These are phyloP conservation scores for Akanthomyces dipterigenus DNA, from an alignment of 2,329 filamentous ascomycete genomes.

Conservation along the genomic window DNA sequence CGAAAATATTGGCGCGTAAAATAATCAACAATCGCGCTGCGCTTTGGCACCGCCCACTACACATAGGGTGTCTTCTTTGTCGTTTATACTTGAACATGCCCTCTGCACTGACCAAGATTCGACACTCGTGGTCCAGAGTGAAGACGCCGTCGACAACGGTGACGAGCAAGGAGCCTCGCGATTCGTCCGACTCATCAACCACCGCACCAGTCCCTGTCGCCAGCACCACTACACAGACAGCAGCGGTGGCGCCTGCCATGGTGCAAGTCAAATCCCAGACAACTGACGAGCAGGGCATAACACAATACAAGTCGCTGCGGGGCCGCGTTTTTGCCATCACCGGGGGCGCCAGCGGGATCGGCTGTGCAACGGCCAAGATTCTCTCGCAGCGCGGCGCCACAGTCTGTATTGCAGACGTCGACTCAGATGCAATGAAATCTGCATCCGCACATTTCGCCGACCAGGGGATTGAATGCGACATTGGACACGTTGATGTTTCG, in stretches of 20 bases:
- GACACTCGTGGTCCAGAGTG: neutral
- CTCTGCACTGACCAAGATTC: neutral
- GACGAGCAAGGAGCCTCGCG: neutral
- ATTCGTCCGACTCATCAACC: neutral
- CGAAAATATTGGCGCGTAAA: too few relatives aligned
- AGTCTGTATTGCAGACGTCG: constrained; percentile 32
- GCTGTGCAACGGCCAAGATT: constrained; percentile 32
- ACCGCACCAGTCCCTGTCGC: neutral
- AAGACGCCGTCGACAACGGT: neutral
- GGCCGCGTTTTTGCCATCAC: constrained; percentile 26
- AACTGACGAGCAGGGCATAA: neutral
- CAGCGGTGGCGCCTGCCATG: neutral
- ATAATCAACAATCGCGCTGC: neutral
- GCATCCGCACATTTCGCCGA: constrained; percentile 25
- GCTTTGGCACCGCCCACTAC: neutral
- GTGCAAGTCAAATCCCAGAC: neutral
- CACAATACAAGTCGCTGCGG: neutral
- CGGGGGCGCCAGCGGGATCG: constrained; percentile 32
- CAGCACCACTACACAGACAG: neutral
- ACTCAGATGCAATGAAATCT: constrained; percentile 24
- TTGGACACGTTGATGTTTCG: constrained; percentile 39
- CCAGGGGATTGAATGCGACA: constrained; percentile 21
- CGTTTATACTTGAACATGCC: neutral
- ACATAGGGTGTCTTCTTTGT: neutral
- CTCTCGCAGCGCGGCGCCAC: constrained; percentile 29